These are phyloP conservation scores for Elasticomyces elasticus DNA, from an alignment of 495 filamentous ascomycete species.

Conservation along the genomic window DNA sequence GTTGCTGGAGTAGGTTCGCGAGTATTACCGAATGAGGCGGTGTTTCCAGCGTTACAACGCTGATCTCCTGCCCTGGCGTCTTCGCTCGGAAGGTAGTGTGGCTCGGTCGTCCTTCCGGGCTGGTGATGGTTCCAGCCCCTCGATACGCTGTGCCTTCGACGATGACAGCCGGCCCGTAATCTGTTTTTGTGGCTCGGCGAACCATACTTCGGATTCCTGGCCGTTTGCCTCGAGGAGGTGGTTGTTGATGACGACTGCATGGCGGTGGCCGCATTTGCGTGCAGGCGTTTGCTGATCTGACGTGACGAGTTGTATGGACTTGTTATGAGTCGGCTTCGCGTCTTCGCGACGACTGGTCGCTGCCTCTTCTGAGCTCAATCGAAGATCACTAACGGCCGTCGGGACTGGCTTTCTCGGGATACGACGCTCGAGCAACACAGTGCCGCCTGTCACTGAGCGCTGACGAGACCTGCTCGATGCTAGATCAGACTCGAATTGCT, in stretches of 20 bases:
- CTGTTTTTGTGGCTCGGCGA: too few relatives aligned
- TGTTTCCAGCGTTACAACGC: background rate
- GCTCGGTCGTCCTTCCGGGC: background rate
- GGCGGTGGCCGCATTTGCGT: background rate
- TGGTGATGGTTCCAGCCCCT: background rate
- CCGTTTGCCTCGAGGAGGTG: background rate
- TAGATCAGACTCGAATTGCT: background rate
- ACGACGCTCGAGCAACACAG: too few relatives aligned
- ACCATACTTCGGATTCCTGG: background rate
- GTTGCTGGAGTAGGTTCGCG: conserved; percentile 39
- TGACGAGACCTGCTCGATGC: background rate
- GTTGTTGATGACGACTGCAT: background rate
- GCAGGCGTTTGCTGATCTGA: background rate
- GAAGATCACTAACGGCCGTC: too few relatives aligned
- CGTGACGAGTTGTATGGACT: background rate
- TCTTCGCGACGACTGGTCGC: background rate
- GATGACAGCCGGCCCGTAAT: background rate
- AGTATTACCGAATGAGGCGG: background rate
- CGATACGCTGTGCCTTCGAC: background rate
- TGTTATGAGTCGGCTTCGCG: background rate
- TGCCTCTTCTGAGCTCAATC: too few relatives aligned
- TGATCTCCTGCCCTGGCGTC: background rate
- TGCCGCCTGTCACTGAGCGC: background rate
- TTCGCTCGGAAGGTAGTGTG: background rate
- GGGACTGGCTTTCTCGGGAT: too few relatives aligned